Percentiles rank a stretch among this genome's conserved stretches.
phyloP scores from a whole-genome alignment of 805 yeast species.

The Helenozyma baotianmanensis region DNA sequence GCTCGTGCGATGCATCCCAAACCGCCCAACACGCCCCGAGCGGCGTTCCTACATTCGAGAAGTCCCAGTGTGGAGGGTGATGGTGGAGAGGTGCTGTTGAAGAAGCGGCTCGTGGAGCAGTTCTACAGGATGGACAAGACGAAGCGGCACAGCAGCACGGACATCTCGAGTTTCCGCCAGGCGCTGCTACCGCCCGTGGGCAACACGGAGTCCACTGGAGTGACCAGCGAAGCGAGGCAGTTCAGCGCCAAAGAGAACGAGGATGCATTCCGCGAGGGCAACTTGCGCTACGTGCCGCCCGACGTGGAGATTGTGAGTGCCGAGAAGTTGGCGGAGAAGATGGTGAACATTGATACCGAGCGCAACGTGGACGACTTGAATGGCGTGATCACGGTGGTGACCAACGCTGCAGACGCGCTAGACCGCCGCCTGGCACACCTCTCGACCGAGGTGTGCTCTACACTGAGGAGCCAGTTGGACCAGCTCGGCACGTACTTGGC shows the following conservation, averaged over 20 bases:
- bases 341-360: neutral
- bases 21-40: too few relatives aligned
- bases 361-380: neutral
- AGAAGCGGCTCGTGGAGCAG: conserved; percentile 38
- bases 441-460: too few relatives aligned
- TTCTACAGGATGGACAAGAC: conserved; percentile 27
- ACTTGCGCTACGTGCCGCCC: neutral
- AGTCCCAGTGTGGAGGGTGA: too few relatives aligned
- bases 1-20: too few relatives aligned
- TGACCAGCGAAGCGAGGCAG: too few relatives aligned
- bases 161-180: conserved; percentile 1
- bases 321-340: neutral
- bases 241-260: conserved; percentile 1
- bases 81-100: conserved; percentile 13
- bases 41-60: too few relatives aligned
- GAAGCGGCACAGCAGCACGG: conserved; percentile 3
- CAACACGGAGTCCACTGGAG: neutral
- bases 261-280: neutral
- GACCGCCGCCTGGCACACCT: too few relatives aligned
- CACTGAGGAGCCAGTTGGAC: conserved; percentile 9
- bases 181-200: neutral
- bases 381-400: neutral
- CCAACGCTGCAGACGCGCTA: neutral
- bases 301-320: neutral
- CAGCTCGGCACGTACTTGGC: conserved; percentile 17